Evolutionary conservation across 1,284 basidiomycete species (phyloP).

Genomic region (Trichosporon ovoides): DNA sequence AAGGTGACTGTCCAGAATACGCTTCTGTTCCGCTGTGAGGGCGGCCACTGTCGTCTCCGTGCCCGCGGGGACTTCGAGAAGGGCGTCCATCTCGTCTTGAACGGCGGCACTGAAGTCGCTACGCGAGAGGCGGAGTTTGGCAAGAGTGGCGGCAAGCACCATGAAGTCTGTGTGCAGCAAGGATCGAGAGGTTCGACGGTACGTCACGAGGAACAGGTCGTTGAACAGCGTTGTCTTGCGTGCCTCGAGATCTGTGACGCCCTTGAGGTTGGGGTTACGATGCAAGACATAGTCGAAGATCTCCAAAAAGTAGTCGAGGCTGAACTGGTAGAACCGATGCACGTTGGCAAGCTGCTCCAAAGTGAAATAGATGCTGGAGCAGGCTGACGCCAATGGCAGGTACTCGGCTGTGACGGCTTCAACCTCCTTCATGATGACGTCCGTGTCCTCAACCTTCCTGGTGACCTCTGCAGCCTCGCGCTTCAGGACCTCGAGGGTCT

Average conservation of each 20-base stretch:
- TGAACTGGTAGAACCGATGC: conserved; percentile 99
- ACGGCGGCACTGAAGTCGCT: conserved; percentile 63
- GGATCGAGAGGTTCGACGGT: conserved; percentile 82
- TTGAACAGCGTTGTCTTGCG: conserved; percentile 80
- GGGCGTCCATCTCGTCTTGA: conserved; percentile 77
- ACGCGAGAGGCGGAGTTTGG: conserved; percentile 75
- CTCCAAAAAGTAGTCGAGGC: conserved; percentile 93
- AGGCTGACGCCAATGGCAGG: conserved; percentile 88
- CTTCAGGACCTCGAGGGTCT: conserved; percentile 94
- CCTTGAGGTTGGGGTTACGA: conserved; percentile 81
- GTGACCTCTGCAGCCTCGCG: conserved; percentile 95
- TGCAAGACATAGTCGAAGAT: conserved; percentile 94
- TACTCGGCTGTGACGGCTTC: conserved; percentile 94
- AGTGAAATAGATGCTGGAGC: conserved; percentile 95
- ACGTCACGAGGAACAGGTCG: conserved; percentile 87
- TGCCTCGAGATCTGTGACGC: conserved; percentile 65
- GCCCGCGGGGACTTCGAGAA: conserved; percentile 63
- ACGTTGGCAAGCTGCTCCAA: conserved; percentile 89
- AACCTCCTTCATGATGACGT: conserved; percentile 91
- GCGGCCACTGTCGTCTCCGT: conserved; percentile 10
- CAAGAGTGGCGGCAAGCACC: conserved; percentile 82
- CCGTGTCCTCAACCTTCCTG: conserved; percentile 94
- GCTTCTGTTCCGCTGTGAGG: conserved; percentile 31
- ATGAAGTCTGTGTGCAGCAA: conserved; percentile 87
- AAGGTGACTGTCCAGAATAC: conserved; percentile 28